A percentile compares a stretch with the other conserved stretches of the same genome.
Conservation (phyloP, 176 grass and related monocot genomes). For the Avena sativa region DNA sequence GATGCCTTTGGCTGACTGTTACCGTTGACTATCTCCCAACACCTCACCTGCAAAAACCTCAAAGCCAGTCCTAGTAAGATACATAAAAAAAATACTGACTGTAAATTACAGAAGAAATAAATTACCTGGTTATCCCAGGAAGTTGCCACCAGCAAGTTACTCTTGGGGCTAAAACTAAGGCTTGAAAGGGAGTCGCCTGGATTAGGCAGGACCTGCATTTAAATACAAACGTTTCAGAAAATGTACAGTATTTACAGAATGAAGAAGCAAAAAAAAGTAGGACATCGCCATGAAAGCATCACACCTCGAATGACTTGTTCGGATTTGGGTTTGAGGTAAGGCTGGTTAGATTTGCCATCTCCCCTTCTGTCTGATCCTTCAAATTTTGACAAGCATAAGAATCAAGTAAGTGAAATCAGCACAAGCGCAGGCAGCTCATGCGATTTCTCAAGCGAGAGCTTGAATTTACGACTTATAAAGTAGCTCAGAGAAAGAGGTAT, state of each 20-base stretch:
- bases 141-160: constrained; percentile 66
- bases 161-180: constrained; percentile 71
- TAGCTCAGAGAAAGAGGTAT: background rate
- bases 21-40: constrained; percentile 90
- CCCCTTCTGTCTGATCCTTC: constrained; percentile 29
- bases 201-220: constrained; percentile 56
- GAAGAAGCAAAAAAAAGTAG: background rate
- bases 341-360: constrained; percentile 55
- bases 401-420: background rate
- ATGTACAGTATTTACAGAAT: background rate
- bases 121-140: constrained; percentile 79
- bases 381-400: constrained; percentile 16
- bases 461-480: background rate
- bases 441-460: background rate
- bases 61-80: constrained; percentile 3
- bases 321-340: constrained; percentile 53
- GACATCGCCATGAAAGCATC: background rate
- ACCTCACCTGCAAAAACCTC: constrained; percentile 69
- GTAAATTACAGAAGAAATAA: background rate
- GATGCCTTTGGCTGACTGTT: constrained; percentile 89
- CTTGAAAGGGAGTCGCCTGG: constrained; percentile 64
- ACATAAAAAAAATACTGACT: background rate
- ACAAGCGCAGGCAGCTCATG: background rate
- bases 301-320: constrained; percentile 71
- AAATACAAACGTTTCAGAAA: background rate